Conservation (phyloP, 306 rosid species). For the Casuarina glauca region DNA sequence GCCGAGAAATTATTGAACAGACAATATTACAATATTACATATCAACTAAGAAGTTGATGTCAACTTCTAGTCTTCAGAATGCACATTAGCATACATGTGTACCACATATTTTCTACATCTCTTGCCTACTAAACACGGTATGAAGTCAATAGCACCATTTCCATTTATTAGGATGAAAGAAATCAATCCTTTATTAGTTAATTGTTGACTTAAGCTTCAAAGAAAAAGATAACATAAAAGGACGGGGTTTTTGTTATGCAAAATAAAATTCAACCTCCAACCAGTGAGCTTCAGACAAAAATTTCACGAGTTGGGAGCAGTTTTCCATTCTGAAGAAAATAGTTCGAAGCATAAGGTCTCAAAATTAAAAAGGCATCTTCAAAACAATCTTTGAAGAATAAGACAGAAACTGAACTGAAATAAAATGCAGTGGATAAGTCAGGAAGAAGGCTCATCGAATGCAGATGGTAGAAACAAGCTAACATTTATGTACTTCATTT, state of each 20-base stretch:
- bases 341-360: background rate
- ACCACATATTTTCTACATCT: background rate
- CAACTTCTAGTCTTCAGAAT: background rate
- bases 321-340: slow-evolving; percentile 1
- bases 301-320: background rate
- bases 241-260: background rate
- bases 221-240: background rate
- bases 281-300: background rate
- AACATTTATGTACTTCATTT: slow-evolving; percentile 1
- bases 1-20: background rate
- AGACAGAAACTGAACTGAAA: background rate
- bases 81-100: background rate
- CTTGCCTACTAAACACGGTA: background rate
- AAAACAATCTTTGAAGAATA: background rate
- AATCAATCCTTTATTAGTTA: background rate
- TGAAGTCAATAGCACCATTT: background rate
- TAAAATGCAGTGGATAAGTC: background rate
- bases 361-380: background rate
- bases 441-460: background rate
- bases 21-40: background rate
- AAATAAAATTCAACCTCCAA: background rate
- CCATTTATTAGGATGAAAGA: background rate
- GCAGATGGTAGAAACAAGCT: slow-evolving; percentile 6
- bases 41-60: background rate
- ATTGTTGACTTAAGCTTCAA: background rate